These are phyloP conservation scores for Limnanthes douglasii DNA, from an alignment of 345 rosid genomes.

Conservation along the genomic window DNA sequence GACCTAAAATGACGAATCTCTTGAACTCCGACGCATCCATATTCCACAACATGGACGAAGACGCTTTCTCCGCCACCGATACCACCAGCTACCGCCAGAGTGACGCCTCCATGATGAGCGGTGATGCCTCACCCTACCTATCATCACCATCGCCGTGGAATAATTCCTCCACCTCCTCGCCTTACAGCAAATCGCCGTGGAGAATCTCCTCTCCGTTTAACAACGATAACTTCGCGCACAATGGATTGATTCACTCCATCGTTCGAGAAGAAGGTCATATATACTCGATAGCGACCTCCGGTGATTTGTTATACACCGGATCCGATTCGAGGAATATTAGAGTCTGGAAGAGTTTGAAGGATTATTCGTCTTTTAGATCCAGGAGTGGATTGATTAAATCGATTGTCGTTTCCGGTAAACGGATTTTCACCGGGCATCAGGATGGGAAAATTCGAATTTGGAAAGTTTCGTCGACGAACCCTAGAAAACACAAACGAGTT, in stretches of 20 bases:
- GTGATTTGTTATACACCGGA: constrained; percentile 54
- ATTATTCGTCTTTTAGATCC: constrained; percentile 42
- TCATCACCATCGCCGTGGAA: constrained; percentile 44
- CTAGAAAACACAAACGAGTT: constrained; percentile 22
- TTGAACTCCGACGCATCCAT: constrained; percentile 25
- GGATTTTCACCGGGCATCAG: constrained; percentile 51
- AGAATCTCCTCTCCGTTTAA: constrained; percentile 10
- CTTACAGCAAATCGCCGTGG: constrained; percentile 25
- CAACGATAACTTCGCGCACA: constrained; percentile 13
- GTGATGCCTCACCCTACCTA: constrained; percentile 40
- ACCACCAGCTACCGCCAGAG: constrained; percentile 14
- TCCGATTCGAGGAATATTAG: constrained; percentile 63
- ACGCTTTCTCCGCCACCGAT: constrained; percentile 7
- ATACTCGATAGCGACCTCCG: constrained; percentile 45
- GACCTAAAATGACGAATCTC: constrained; percentile 40
- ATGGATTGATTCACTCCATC: constrained; percentile 43
- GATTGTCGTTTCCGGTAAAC: constrained; percentile 20
- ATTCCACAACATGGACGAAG: constrained; percentile 11
- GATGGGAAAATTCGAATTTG: constrained; percentile 59
- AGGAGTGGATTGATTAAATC: constrained; percentile 45
- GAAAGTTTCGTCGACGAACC: constrained; percentile 28
- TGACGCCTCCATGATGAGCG: constrained; percentile 25
- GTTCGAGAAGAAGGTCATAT: constrained; percentile 57
- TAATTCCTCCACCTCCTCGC: constrained; percentile 29
- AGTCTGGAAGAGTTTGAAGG: constrained; percentile 52